A percentile compares a stretch with the other conserved stretches of the same genome.
Conservation (phyloP, 345 rosid species). For the Sisymbrium altissimum region DNA sequence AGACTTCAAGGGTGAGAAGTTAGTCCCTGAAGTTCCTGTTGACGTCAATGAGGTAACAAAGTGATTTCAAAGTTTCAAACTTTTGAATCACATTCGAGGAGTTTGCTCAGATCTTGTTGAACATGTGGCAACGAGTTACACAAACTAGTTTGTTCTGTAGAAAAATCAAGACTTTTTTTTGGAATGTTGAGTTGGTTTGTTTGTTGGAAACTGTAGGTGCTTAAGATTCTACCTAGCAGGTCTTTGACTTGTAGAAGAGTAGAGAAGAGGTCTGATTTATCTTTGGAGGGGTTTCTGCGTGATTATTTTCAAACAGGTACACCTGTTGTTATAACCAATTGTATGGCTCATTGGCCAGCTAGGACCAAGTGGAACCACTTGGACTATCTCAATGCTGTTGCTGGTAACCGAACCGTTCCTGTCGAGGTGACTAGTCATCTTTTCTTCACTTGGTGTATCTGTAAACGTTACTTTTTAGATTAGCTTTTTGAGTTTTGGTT, state of each 20-base stretch:
- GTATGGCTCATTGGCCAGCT: conserved; percentile 98
- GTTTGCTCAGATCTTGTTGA: conserved; percentile 9
- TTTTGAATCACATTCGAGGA: background rate
- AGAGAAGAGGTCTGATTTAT: conserved; percentile 65
- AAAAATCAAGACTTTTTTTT: background rate
- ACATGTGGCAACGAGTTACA: background rate
- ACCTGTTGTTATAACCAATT: conserved; percentile 82
- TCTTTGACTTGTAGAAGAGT: conserved; percentile 63
- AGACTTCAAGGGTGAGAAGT: conserved; percentile 15
- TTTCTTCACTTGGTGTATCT: background rate
- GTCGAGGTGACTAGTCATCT: conserved; percentile 76
- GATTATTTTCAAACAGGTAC: conserved; percentile 61
- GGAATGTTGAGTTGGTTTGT: background rate
- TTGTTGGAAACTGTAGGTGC: conserved; percentile 42
- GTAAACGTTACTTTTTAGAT: background rate
- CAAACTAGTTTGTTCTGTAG: background rate
- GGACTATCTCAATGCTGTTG: conserved; percentile 66
- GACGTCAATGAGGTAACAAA: conserved; percentile 58
- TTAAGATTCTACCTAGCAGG: conserved; percentile 53
- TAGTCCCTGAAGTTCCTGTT: conserved; percentile 50
- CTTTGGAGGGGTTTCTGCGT: conserved; percentile 78
- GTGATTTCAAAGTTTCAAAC: background rate
- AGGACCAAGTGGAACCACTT: conserved; percentile 79
- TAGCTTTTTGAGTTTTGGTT: background rate
- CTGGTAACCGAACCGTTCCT: conserved; percentile 90